Percentiles rank a stretch among this genome's conserved stretches.
phyloP scores from a whole-genome alignment of 1,284 basidiomycete genomes.

The Trichosporon sp. region DNA sequence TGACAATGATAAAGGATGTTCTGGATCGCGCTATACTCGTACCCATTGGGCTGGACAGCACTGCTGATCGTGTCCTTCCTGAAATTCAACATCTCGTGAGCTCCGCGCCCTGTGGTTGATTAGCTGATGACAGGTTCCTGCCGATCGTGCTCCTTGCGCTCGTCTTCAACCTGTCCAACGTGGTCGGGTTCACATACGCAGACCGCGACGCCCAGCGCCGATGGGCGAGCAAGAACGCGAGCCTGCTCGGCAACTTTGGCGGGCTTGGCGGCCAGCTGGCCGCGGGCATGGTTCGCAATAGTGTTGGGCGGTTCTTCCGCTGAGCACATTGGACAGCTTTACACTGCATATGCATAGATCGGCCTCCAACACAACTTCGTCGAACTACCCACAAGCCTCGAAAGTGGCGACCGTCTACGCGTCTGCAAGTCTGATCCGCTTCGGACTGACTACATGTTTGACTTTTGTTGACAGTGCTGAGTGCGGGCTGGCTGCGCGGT shows the following conservation, averaged over 20 bases:
- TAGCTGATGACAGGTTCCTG: constrained; percentile 57
- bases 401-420: too few species aligned
- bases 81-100: constrained; percentile 75
- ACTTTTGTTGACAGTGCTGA: too few species aligned
- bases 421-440: too few species aligned
- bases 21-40: constrained; percentile 77
- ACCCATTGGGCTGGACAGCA: constrained; percentile 77
- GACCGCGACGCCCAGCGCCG: constrained; percentile 81
- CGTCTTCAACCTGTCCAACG: constrained; percentile 87
- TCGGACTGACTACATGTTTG: too few species aligned
- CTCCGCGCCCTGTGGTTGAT: constrained; percentile 15
- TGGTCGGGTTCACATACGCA: constrained; percentile 63
- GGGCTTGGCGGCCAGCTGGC: constrained; percentile 73
- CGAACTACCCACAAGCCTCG: neutral
- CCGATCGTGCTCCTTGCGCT: constrained; percentile 82
- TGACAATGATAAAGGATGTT: constrained; percentile 13
- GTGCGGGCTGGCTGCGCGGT: too few species aligned
- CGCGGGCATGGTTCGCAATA: constrained; percentile 69
- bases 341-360: constrained; percentile 9
- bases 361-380: too few species aligned
- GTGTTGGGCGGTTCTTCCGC: constrained; percentile 68
- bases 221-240: constrained; percentile 66
- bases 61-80: constrained; percentile 80
- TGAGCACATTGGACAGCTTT: constrained; percentile 10
- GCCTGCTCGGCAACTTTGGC: constrained; percentile 56